Evolutionary conservation across 257 asterid species (phyloP).

Genomic region (Solanum habrochaites): DNA sequence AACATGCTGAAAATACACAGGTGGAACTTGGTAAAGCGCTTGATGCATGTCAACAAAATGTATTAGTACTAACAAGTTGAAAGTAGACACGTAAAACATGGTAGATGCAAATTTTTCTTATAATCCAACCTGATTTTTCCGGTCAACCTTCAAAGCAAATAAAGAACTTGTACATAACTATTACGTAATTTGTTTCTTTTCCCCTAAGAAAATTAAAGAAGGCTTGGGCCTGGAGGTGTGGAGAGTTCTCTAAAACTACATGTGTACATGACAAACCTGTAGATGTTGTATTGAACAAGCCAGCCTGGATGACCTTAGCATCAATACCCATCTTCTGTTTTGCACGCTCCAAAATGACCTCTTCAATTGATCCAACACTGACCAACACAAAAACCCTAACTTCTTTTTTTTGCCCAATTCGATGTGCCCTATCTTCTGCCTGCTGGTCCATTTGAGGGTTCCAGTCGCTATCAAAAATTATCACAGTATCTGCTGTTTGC

Average conservation of each 20-base stretch:
- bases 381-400: constrained; percentile 92
- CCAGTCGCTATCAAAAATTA: constrained; percentile 98
- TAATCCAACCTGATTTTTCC: neutral
- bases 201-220: neutral
- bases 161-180: neutral
- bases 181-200: neutral
- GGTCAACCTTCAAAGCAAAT: neutral
- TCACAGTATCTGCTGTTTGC: constrained; percentile 93
- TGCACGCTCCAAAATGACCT: constrained; percentile 93
- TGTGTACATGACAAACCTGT: constrained; percentile 55
- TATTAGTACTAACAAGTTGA: neutral
- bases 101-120: neutral
- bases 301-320: constrained; percentile 99
- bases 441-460: constrained; percentile 99
- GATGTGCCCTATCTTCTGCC: constrained; percentile 99
- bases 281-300: constrained; percentile 93
- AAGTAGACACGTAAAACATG: neutral
- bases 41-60: neutral
- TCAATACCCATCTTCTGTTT: constrained; percentile 99
- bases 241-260: neutral
- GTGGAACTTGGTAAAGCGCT: neutral
- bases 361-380: constrained; percentile 95
- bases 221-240: neutral
- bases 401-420: constrained; percentile 98
- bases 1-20: neutral